Evolutionary conservation across 192 early-diverging fungal species (phyloP), one percentile per base, ranked within the genome.

Genomic region (Coemansia sp.): DNA sequence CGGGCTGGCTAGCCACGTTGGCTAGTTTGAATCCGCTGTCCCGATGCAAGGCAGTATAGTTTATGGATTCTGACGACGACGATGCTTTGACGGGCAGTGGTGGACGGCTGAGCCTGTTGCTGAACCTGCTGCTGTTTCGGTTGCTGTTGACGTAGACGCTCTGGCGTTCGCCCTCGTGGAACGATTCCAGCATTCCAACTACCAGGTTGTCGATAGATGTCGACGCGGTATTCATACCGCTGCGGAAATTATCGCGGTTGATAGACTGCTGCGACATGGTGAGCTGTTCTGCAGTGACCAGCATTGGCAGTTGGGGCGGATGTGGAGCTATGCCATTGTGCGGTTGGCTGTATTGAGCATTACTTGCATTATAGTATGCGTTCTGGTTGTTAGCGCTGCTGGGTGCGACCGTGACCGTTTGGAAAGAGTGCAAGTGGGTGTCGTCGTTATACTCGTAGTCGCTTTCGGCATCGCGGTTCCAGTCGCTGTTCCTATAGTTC

Each of bases 361-460:
- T 46, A 58, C 9, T 60, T 23, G 20, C 11, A 24, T 35, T 41
- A 35, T 34, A 38, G 23, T 36, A 8, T 14, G 23, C 21, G 51
- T 26, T 53, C 23, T 30, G 23, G 34, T 60, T 36, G 30, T 23
- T 44, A 5, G 66, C 10, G 8, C 20, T 51, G 49, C 64, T 60
- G 0, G 73, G 48, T 30, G 45, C 60, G 23, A 79, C 71, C 48
- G 53, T 79, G 56, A 79, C 68, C 41, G 51, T 70, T 38, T 79
- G 71, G 24, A 79, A 79, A 20, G 71, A 70, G 49, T 67, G 69
- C 33, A 79, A n/a, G 23, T 67, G 71, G 26, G 62, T 62, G 58
- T 62, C 60, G 11, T 72, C 75, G 62, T 68, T 63, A n/a, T 64
- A 56, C 10, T 75, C 73, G 44, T 65, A 51, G 53, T 57, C 56